Evolutionary conservation across 306 rosid species (phyloP).

Genomic region (Pachyrhizus erosus): DNA sequence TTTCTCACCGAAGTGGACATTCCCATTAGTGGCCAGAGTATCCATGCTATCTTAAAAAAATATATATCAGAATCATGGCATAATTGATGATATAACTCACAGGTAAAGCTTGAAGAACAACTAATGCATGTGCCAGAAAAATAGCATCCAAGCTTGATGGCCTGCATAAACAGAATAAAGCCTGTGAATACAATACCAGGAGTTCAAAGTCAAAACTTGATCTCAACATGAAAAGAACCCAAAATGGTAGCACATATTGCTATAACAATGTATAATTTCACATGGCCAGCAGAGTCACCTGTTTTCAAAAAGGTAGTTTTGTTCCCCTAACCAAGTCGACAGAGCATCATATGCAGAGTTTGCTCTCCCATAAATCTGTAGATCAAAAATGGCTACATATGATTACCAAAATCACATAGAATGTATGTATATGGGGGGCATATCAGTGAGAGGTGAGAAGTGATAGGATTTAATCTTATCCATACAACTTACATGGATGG

Average conservation of each 20-base stretch:
- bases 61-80: neutral
- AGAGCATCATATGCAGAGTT: constrained; percentile 73
- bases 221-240: constrained; percentile 1
- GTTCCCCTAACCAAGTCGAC: constrained; percentile 70
- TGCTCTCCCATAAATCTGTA: constrained; percentile 75
- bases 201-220: constrained; percentile 16
- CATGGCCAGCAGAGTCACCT: constrained; percentile 56
- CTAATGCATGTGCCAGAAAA: constrained; percentile 74
- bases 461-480: too few species aligned
- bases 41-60: neutral
- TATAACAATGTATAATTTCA: neutral
- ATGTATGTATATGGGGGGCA: neutral
- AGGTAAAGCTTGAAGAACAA: constrained; percentile 73
- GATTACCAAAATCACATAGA: constrained; percentile 24
- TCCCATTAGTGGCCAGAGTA: neutral
- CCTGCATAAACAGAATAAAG: constrained; percentile 55
- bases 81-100: constrained; percentile 61
- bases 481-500: too few species aligned
- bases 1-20: neutral
- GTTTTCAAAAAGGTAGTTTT: constrained; percentile 60
- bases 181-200: constrained; percentile 23
- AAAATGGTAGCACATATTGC: constrained; percentile 2
- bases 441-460: too few species aligned
- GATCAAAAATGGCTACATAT: constrained; percentile 27
- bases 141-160: constrained; percentile 90